phyloP scores from a whole-genome alignment of 768 basidiomycete species.

The Amanita muscaria region DNA sequence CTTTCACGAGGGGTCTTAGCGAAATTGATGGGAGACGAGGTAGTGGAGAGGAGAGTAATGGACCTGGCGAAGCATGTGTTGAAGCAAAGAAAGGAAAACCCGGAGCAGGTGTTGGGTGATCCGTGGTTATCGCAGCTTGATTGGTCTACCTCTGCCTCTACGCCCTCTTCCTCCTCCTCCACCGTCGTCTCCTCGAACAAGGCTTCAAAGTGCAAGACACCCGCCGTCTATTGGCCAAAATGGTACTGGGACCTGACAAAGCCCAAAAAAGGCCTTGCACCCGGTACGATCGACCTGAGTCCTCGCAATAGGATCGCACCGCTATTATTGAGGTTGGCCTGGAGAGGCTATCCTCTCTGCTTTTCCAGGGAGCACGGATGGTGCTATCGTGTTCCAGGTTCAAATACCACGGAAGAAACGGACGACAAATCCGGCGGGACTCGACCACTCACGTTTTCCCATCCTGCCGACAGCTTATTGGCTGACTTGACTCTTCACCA shows the following conservation, averaged over 20 bases:
- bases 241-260: slow-evolving; percentile 92
- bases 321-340: slow-evolving; percentile 76
- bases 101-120: slow-evolving; percentile 25
- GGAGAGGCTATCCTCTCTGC: slow-evolving; percentile 81
- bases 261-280: slow-evolving; percentile 57
- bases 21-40: slow-evolving; percentile 26
- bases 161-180: too few species aligned
- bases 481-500: slow-evolving; percentile 38
- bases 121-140: slow-evolving; percentile 60
- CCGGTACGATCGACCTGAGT: slow-evolving; percentile 78
- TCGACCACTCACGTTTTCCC: slow-evolving; percentile 54
- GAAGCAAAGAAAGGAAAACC: neutral
- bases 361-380: slow-evolving; percentile 85
- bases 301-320: slow-evolving; percentile 78
- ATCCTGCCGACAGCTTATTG: slow-evolving; percentile 52
- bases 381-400: slow-evolving; percentile 76
- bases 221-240: slow-evolving; percentile 74
- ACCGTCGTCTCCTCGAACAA: too few species aligned
- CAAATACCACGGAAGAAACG: slow-evolving; percentile 1
- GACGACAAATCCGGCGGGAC: too few species aligned
- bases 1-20: too few species aligned
- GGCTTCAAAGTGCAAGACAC: slow-evolving; percentile 19
- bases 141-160: too few species aligned
- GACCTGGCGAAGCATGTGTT: neutral
- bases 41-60: slow-evolving; percentile 20